phyloP scores from a whole-genome alignment of 345 rosid species.

The Salix koriyanagi region DNA sequence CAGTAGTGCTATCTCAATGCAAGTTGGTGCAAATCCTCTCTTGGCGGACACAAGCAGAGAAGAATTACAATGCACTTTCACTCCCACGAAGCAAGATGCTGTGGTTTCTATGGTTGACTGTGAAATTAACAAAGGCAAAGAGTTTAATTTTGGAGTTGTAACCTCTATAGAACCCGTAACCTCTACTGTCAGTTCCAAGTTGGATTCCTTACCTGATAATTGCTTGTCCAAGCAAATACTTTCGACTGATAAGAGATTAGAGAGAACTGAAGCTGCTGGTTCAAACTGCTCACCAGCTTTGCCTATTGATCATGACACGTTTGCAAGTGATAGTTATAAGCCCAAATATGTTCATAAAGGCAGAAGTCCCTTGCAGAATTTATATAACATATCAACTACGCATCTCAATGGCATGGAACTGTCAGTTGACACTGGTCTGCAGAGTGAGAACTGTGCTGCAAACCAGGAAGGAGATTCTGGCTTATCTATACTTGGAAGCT shows the following conservation, averaged over 20 bases:
- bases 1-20: neutral
- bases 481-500: constrained; percentile 14
- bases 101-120: constrained; percentile 22
- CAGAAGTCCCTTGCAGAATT: constrained; percentile 16
- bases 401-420: constrained; percentile 17
- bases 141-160: constrained; percentile 20
- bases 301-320: constrained; percentile 15
- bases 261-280: constrained; percentile 18
- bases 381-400: constrained; percentile 19
- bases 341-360: constrained; percentile 4
- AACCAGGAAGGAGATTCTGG: constrained; percentile 21
- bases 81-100: constrained; percentile 31
- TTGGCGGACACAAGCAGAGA: constrained; percentile 4
- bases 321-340: constrained; percentile 5
- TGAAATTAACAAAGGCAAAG: constrained; percentile 27
- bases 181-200: constrained; percentile 24
- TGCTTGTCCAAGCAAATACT: constrained; percentile 17
- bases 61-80: constrained; percentile 8
- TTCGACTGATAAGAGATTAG: constrained; percentile 26
- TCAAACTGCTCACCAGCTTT: constrained; percentile 22
- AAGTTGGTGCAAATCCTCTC: constrained; percentile 3
- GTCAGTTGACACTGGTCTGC: constrained; percentile 8
- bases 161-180: constrained; percentile 17
- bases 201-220: constrained; percentile 6
- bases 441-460: constrained; percentile 23